A percentile compares a stretch with the other conserved stretches of the same genome.
phyloP scores from a whole-genome alignment of 352 stramenopile genomes.

The Phytopythium boreale region DNA sequence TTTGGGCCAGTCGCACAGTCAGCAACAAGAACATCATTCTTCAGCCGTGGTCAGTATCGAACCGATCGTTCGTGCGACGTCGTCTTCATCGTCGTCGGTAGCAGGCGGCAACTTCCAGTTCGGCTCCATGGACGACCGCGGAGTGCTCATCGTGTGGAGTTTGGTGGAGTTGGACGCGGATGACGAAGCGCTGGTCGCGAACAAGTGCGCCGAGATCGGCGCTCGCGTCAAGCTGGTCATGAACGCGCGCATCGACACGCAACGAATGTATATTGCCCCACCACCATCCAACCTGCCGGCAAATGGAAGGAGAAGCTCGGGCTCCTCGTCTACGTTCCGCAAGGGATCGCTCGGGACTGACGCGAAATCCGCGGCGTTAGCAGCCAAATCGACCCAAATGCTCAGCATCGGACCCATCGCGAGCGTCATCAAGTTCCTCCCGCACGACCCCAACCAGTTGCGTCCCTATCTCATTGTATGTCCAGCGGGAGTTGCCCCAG shows the following conservation, averaged over 20 bases:
- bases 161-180: slow-evolving; percentile 48
- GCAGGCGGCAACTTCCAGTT: slow-evolving; percentile 53
- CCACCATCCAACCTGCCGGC: not conserved
- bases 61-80: slow-evolving; percentile 17
- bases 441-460: slow-evolving; percentile 56
- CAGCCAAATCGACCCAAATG: not conserved
- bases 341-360: not conserved
- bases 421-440: slow-evolving; percentile 47
- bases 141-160: slow-evolving; percentile 67
- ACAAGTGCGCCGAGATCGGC: slow-evolving; percentile 68
- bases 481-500: not conserved
- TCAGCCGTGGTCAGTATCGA: slow-evolving; percentile 50
- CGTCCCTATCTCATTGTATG: not conserved
- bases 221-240: slow-evolving; percentile 64
- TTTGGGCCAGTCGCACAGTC: not conserved
- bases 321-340: not conserved
- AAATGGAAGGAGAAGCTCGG: not conserved
- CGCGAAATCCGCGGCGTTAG: not conserved
- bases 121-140: slow-evolving; percentile 67
- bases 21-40: slow-evolving; percentile 25
- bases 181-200: slow-evolving; percentile 37
- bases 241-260: slow-evolving; percentile 58
- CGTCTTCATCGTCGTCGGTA: not conserved
- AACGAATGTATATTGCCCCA: slow-evolving; percentile 37
- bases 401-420: slow-evolving; percentile 39